Conservation (phyloP, 768 basidiomycete species). For the Termitomyces sp. region DNA sequence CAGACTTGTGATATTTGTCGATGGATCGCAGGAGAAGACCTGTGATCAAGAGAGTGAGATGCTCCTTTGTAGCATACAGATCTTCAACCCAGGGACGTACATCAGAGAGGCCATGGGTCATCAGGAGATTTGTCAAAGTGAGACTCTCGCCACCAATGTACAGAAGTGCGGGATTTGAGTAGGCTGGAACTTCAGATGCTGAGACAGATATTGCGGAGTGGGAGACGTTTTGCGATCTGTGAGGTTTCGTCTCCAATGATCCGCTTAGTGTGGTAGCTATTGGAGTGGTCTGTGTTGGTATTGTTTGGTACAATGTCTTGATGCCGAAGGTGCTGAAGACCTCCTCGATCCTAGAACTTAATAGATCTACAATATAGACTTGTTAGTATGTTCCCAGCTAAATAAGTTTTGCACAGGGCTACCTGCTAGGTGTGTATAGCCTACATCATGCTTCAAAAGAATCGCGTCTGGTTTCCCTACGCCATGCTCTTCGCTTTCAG, state of each 20-base stretch:
- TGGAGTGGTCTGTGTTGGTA: conserved; percentile 22
- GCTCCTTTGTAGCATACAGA: not conserved
- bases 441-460: conserved; percentile 72
- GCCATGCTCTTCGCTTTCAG: not conserved
- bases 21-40: conserved; percentile 78
- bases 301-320: conserved; percentile 31
- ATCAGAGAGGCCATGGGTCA: conserved; percentile 66
- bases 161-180: conserved; percentile 26
- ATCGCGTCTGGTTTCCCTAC: conserved; percentile 26
- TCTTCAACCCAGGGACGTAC: conserved; percentile 29
- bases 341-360: conserved; percentile 24
- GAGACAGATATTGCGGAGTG: not conserved
- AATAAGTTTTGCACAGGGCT: conserved; percentile 1
- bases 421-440: conserved; percentile 68
- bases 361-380: conserved; percentile 22
- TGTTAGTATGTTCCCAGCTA: not conserved
- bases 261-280: not conserved
- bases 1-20: conserved; percentile 35
- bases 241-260: too few relatives aligned
- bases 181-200: conserved; percentile 3
- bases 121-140: conserved; percentile 76
- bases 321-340: conserved; percentile 20
- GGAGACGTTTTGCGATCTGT: not conserved
- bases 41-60: conserved; percentile 20
- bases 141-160: conserved; percentile 79